These are phyloP conservation scores for Notholithocarpus densiflorus DNA, from an alignment of 306 rosid genomes.

Conservation along the genomic window DNA sequence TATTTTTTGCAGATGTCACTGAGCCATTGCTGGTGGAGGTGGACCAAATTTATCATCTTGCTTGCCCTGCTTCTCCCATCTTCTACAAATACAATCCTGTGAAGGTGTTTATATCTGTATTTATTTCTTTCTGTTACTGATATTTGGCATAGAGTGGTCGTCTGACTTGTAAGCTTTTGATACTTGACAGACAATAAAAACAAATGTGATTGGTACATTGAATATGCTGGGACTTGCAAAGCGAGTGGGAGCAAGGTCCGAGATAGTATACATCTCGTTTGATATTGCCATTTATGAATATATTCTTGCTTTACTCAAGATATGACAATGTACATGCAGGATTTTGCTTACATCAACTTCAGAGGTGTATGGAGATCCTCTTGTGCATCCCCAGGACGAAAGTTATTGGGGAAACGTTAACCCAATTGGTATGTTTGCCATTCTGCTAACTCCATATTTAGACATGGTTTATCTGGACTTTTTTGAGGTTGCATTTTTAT, in stretches of 20 bases:
- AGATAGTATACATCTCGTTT: neutral
- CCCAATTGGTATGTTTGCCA: conserved; percentile 65
- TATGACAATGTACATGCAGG: conserved; percentile 42
- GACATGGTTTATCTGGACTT: neutral
- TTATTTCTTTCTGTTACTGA: neutral
- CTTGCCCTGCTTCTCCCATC: conserved; percentile 98
- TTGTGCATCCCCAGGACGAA: conserved; percentile 89
- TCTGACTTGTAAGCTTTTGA: neutral
- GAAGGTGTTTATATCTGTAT: conserved; percentile 47
- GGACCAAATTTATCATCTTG: conserved; percentile 94
- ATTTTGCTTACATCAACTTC: conserved; percentile 96
- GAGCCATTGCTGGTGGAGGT: conserved; percentile 85
- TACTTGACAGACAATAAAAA: conserved; percentile 78
- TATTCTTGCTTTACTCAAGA: neutral
- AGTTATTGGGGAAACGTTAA: conserved; percentile 97
- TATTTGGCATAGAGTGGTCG: neutral
- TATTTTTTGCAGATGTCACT: conserved; percentile 60
- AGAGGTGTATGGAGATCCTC: conserved; percentile 97
- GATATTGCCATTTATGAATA: neutral
- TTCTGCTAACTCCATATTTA: neutral
- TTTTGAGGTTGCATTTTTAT: neutral
- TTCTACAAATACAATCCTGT: conserved; percentile 97
- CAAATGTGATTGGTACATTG: conserved; percentile 94
- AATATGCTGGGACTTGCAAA: conserved; percentile 99
- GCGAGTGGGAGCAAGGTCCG: conserved; percentile 97